A percentile compares a stretch with the other conserved stretches of the same genome.
phyloP scores from a whole-genome alignment of 805 yeast species.

The Groenewaldozyma salmanticensis region DNA sequence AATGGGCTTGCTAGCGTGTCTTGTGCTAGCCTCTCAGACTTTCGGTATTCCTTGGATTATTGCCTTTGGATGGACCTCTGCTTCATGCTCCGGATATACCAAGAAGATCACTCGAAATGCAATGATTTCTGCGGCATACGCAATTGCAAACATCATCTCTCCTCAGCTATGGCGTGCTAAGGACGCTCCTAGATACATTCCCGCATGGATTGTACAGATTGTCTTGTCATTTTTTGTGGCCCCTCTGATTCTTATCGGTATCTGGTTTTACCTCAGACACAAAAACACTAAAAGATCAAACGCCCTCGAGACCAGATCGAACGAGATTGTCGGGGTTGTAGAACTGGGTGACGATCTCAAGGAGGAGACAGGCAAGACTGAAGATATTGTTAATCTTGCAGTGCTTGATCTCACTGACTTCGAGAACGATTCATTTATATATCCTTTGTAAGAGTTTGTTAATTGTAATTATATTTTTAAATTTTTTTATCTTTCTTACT shows the following conservation, averaged over 20 bases:
- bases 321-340: conserved; percentile 17
- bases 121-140: conserved; percentile 36
- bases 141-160: conserved; percentile 43
- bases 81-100: conserved; percentile 44
- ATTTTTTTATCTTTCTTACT: background rate
- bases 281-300: conserved; percentile 36
- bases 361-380: conserved; percentile 7
- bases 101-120: conserved; percentile 40
- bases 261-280: conserved; percentile 35
- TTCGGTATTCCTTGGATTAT: conserved; percentile 23
- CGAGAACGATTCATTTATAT: conserved; percentile 42
- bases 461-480: too few species aligned
- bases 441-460: conserved; percentile 33
- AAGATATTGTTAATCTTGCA: conserved; percentile 31
- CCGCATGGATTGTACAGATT: conserved; percentile 42
- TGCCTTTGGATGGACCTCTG: conserved; percentile 30
- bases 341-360: conserved; percentile 8
- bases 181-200: conserved; percentile 37
- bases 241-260: conserved; percentile 35
- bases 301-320: conserved; percentile 14
- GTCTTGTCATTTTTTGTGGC: conserved; percentile 35
- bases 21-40: conserved; percentile 32
- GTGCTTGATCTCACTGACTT: conserved; percentile 44
- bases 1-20: conserved; percentile 32
- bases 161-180: conserved; percentile 39